Conservation (phyloP, 208 protist genomes). For the Phytomonas sp. region DNA sequence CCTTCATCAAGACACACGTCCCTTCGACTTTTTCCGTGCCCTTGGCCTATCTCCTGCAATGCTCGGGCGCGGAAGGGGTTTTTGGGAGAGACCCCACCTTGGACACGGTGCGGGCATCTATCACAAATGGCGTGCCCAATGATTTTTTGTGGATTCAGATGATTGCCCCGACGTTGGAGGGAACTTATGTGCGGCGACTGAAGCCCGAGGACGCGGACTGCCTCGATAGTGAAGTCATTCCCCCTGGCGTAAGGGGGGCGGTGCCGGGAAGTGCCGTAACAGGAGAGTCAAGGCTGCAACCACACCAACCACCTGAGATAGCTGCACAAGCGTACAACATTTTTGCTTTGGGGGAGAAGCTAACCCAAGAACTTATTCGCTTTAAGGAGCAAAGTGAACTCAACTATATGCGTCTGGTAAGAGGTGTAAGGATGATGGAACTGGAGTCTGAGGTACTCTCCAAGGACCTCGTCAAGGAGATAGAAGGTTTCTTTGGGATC, state of each 20-base stretch:
- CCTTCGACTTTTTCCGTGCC: slow-evolving; percentile 19
- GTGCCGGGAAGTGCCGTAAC: neutral
- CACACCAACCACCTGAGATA: slow-evolving; percentile 14
- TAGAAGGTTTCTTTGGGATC: slow-evolving; percentile 25
- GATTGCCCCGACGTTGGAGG: slow-evolving; percentile 14
- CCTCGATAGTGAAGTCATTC: slow-evolving; percentile 4
- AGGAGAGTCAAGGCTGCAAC: neutral
- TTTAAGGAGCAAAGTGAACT: slow-evolving; percentile 4
- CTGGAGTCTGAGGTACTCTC: slow-evolving; percentile 28
- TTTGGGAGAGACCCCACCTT: neutral
- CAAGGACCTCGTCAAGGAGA: slow-evolving; percentile 21
- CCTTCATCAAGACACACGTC: slow-evolving; percentile 1
- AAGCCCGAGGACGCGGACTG: slow-evolving; percentile 17
- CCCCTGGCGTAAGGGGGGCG: neutral
- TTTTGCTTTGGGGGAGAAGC: slow-evolving; percentile 2
- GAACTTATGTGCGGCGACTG: slow-evolving; percentile 22
- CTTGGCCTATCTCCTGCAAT: slow-evolving; percentile 5
- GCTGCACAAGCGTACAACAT: slow-evolving; percentile 12
- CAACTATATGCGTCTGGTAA: slow-evolving; percentile 5
- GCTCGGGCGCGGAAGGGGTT: neutral
- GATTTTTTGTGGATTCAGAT: slow-evolving; percentile 20
- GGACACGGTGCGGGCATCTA: slow-evolving; percentile 1
- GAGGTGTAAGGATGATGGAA: slow-evolving; percentile 27
- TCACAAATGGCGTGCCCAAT: neutral
- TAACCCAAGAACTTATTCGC: slow-evolving; percentile 11